These are phyloP conservation scores for Amniculicola lignicola DNA, from an alignment of 495 filamentous ascomycete species.

Conservation along the genomic window DNA sequence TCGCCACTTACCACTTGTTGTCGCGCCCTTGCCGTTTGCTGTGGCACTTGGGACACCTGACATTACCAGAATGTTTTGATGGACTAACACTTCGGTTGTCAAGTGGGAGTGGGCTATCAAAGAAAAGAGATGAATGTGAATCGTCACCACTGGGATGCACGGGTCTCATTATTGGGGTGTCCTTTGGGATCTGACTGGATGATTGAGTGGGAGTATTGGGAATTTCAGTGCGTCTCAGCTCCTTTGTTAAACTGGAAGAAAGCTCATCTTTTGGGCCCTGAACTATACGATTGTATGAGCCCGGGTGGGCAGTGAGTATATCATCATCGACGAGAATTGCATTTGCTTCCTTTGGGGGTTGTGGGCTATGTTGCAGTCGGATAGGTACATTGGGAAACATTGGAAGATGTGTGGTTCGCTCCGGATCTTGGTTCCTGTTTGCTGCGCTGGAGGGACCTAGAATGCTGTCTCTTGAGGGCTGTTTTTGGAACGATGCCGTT, in stretches of 20 bases:
- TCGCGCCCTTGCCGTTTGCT: no score
- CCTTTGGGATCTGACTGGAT: background rate
- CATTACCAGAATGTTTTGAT: no score
- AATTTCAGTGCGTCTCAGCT: background rate
- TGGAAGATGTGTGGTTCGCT: background rate
- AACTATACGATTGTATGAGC: no score
- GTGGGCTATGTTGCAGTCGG: background rate
- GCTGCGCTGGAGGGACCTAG: background rate
- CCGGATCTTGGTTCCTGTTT: background rate
- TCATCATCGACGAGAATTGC: no score
- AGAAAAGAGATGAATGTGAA: no score
- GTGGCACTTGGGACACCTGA: background rate
- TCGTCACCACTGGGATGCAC: no score
- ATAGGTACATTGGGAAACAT: background rate
- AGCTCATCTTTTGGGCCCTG: no score
- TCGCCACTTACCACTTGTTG: background rate
- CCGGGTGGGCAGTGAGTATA: no score
- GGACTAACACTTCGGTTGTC: no score
- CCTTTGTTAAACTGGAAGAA: background rate
- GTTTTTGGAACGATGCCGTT: no score
- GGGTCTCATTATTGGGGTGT: background rate
- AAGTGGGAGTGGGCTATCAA: no score
- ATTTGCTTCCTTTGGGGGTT: no score
- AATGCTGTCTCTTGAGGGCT: background rate
- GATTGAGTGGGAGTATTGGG: constrained; percentile 6